A percentile compares a stretch with the other conserved stretches of the same genome.
phyloP scores from a whole-genome alignment of 139 green algal genomes.

The Volvox reticuliferus region DNA sequence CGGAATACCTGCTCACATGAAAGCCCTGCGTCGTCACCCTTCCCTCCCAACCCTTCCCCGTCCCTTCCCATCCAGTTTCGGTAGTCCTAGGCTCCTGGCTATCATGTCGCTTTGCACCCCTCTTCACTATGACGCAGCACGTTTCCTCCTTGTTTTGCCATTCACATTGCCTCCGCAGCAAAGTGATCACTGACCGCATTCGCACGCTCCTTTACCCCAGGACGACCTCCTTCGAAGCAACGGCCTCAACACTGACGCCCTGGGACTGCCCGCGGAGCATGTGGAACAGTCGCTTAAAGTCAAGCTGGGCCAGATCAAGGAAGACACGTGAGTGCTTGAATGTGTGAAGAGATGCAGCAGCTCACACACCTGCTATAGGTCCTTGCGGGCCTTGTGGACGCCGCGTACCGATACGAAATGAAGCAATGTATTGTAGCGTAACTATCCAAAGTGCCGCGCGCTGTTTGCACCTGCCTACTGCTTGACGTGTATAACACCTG shows the following conservation, averaged over 20 bases:
- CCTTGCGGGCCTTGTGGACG: too few species aligned
- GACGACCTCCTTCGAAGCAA: slow-evolving; percentile 26
- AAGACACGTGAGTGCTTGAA: slow-evolving; percentile 9
- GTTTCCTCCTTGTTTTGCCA: background rate
- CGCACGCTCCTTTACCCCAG: background rate
- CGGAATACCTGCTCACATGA: background rate
- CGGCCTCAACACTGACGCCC: background rate
- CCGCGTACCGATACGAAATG: too few species aligned
- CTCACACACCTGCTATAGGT: too few species aligned
- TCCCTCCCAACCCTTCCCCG: background rate
- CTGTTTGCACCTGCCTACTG: too few species aligned
- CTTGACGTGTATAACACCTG: too few species aligned
- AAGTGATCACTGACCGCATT: too few species aligned
- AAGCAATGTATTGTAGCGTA: too few species aligned
- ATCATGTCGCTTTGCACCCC: background rate
- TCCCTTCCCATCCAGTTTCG: background rate
- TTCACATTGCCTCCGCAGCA: too few species aligned
- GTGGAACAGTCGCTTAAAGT: slow-evolving; percentile 33
- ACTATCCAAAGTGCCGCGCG: too few species aligned
- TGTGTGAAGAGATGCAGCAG: too few species aligned
- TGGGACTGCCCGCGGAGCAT: background rate
- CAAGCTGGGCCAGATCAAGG: slow-evolving; percentile 42
- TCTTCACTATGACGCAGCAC: background rate
- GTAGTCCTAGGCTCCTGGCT: too few species aligned
- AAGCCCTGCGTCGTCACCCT: background rate